A percentile compares a stretch with the other conserved stretches of the same genome.
Evolutionary conservation across 2,329 filamentous ascomycete genomes (phyloP).

Genomic region (Curvularia sp.): DNA sequence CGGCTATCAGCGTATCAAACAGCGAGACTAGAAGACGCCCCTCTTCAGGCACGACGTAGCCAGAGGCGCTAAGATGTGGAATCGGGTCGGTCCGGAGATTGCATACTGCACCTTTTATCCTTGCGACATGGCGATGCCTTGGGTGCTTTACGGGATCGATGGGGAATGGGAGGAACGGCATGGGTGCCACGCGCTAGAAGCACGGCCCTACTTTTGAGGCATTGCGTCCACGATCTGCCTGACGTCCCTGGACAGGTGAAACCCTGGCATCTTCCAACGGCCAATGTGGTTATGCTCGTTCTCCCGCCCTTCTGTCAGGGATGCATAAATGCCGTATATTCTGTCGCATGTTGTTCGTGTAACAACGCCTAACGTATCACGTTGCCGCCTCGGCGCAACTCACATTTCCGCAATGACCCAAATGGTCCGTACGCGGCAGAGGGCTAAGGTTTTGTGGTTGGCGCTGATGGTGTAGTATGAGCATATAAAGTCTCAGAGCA

Average conservation of each 20-base stretch:
- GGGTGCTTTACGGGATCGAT: background rate
- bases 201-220: constrained; percentile 6
- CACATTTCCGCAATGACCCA: constrained; percentile 4
- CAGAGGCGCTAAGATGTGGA: background rate
- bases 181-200: constrained; percentile 12
- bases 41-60: background rate
- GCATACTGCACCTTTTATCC: background rate
- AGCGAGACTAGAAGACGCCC: background rate
- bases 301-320: background rate
- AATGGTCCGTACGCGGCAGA: background rate
- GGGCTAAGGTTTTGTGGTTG: background rate
- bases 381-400: constrained; percentile 9
- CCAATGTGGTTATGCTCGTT: constrained; percentile 4
- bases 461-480: background rate
- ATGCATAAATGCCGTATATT: constrained; percentile 7
- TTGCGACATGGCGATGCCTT: background rate
- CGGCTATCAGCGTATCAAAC: constrained; percentile 5
- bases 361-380: constrained; percentile 16
- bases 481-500: constrained; percentile 8
- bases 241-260: constrained; percentile 4
- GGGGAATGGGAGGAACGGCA: background rate
- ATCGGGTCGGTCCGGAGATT: constrained; percentile 7
- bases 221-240: constrained; percentile 11
- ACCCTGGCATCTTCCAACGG: background rate
- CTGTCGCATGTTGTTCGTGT: constrained; percentile 11